Evolutionary conservation across 2,329 filamentous ascomycete genomes (phyloP).

Genomic region (Basipetospora chlamydospora): DNA sequence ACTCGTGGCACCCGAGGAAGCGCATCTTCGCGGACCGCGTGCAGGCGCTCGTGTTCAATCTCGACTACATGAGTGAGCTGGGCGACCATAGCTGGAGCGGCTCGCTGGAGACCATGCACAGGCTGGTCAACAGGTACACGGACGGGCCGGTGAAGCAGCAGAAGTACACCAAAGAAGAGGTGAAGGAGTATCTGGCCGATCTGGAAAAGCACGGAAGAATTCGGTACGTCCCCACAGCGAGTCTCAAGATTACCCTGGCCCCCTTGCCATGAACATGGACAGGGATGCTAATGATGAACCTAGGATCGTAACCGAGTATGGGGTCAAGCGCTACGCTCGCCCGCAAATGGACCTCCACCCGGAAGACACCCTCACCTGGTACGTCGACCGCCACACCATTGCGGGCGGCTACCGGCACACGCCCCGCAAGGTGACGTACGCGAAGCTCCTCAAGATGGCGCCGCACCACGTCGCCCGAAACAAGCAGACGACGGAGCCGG

Average conservation of each 20-base stretch:
- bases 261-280: too few species aligned
- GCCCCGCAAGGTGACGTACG: not conserved
- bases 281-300: not conserved
- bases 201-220: not conserved
- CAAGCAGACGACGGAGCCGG: not conserved
- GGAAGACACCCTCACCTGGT: not conserved
- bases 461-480: not conserved
- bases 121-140: conserved; percentile 11
- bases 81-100: too few species aligned
- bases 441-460: not conserved
- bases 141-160: conserved; percentile 6
- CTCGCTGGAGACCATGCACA: too few species aligned
- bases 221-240: conserved; percentile 1
- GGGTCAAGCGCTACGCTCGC: not conserved
- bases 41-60: conserved; percentile 11
- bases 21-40: conserved; percentile 12
- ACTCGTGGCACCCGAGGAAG: conserved; percentile 2
- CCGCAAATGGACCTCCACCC: conserved; percentile 1
- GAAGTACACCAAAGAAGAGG: not conserved
- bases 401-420: not conserved
- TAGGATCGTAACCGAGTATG: not conserved
- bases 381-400: not conserved
- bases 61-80: too few species aligned
- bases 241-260: too few species aligned
- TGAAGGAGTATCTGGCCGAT: not conserved